Evolutionary conservation across 2,329 filamentous ascomycete genomes (phyloP), one percentile per base, ranked within the genome.

Genomic region (Hymenotorrendiella dingleyae): DNA sequence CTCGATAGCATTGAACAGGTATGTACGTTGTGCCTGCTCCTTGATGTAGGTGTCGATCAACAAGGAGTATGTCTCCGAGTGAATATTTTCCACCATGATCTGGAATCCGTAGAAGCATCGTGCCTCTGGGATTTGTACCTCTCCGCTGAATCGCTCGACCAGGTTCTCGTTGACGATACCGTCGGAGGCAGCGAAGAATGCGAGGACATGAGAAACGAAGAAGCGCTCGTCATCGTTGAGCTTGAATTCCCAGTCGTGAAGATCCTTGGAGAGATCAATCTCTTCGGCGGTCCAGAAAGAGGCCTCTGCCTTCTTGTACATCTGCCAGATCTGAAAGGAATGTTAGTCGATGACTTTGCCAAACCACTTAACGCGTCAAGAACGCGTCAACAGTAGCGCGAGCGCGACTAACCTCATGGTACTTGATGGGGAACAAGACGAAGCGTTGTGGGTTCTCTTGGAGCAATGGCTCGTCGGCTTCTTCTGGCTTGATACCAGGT

Each of bases 61-160:
- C 26, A 98, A 83, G 16, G 91, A 97, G 79, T 98, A 98, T 42
- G 93, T 98, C 74, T 98, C 93, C 12, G 93, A 96, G 78, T 98
- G 93, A 62, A 98, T 95, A 73, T 98, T 98, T 78, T 98, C 93
- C 87, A 98, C 97, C 93, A 98, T 98, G 74, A 97, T 97, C 74
- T 98, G 93, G 80, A 98, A 98, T 53, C 93, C 93, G 68, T 98
- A 98, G 78, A 98, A 98, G 82, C 93, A 98, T 61, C 93, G 89
- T 53, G 93, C 93, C 72, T 98, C 93, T 9, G 93, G 91, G 46
- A 97, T 82, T 72, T 98, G 93, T 22, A 98, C 91, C 70, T 98
- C 93, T 54, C 80, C 83, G 61, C 87, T 94, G 81, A 98, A 98
- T 52, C 93, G 87, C 79, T 97, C 90, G 47, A 98, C 82, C 19